Evolutionary conservation across 2,329 filamentous ascomycete species (phyloP).

Genomic region (Colletotrichum eremochloae): DNA sequence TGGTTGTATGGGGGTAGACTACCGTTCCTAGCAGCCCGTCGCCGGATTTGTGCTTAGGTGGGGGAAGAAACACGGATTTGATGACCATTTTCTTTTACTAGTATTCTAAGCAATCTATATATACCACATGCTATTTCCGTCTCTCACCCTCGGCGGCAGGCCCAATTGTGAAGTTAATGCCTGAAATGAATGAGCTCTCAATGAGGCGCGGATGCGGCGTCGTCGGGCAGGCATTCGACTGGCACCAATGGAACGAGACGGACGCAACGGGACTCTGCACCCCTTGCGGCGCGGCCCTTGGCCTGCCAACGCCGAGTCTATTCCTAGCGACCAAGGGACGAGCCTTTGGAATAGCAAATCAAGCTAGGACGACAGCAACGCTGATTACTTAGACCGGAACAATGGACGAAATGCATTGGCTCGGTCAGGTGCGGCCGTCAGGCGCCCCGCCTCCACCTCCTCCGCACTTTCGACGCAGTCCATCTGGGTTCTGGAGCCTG

Average conservation of each 20-base stretch:
- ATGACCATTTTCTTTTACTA: background rate
- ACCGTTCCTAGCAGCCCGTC: slow-evolving; percentile 55
- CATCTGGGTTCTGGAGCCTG: background rate
- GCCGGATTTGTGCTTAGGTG: slow-evolving; percentile 52
- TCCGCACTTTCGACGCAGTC: slow-evolving; percentile 14
- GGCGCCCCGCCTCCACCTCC: slow-evolving; percentile 19
- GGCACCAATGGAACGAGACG: background rate
- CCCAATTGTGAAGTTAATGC: background rate
- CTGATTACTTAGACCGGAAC: background rate
- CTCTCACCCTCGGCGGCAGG: background rate
- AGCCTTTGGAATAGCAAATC: slow-evolving; percentile 9
- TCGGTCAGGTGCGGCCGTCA: slow-evolving; percentile 33
- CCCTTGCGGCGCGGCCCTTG: background rate
- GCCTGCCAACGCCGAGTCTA: background rate
- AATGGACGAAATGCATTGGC: slow-evolving; percentile 14
- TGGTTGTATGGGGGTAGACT: slow-evolving; percentile 55
- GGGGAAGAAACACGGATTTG: slow-evolving; percentile 29
- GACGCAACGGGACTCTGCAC: background rate
- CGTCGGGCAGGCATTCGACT: background rate
- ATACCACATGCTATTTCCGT: background rate
- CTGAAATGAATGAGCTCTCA: background rate
- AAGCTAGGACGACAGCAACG: background rate
- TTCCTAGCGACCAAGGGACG: background rate
- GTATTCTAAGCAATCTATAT: slow-evolving; percentile 1
- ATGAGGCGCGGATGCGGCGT: background rate